Base-by-base conservation (phyloP, 495 filamentous ascomycete genomes). In the Copromyces sp. region DNA sequence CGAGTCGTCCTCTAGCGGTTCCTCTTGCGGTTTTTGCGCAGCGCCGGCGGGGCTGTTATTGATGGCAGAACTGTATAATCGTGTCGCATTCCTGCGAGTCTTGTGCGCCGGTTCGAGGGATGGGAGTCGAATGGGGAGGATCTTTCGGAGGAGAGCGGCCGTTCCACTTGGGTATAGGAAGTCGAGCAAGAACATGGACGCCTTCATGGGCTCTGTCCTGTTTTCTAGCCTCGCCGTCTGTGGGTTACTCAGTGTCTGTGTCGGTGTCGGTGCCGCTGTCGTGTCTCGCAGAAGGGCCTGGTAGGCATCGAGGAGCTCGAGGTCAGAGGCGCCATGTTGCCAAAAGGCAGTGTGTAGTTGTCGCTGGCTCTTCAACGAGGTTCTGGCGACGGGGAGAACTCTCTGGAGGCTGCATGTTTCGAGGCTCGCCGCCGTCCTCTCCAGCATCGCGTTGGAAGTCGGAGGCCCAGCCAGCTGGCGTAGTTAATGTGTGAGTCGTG, bases 391-490 rank as follows among this genome's bases (percentile, higher is more conserved):
- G 76, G 88, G 90, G 75, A 93, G 82, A 75, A 91, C 85, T 82
- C 87, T 86, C 79, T 88, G 87, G 81, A 87, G 80, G 79, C 87
- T 89, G 74, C 90, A 92, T 84, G 88, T 89, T 87, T 94, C 89
- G 81, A 94, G 86, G 84, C 89, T 91, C 84, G 88, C 87, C 73
- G 89, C 89, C 71, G 90, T 91, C 81, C 90, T 91, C 90, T 96
- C 92, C 82, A 95, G 90, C 93, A 96, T 96, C 78, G 85, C 77
- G 77, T 72, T 69, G 68, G 53, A 65, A 65, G 6, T 35, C 53
- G 53, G 14, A 65, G 53, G 29, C 53, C 53, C 53, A 65, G 53
- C 53, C 53, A 65, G 53, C 29, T 65, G 53, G 53, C 53, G 53
- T 65, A 65, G 53, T 65, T 65, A 65, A 65, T 37, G 53, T 12